Evolutionary conservation across 2,329 filamentous ascomycete species (phyloP).

Genomic region (Aspergillus sp.): DNA sequence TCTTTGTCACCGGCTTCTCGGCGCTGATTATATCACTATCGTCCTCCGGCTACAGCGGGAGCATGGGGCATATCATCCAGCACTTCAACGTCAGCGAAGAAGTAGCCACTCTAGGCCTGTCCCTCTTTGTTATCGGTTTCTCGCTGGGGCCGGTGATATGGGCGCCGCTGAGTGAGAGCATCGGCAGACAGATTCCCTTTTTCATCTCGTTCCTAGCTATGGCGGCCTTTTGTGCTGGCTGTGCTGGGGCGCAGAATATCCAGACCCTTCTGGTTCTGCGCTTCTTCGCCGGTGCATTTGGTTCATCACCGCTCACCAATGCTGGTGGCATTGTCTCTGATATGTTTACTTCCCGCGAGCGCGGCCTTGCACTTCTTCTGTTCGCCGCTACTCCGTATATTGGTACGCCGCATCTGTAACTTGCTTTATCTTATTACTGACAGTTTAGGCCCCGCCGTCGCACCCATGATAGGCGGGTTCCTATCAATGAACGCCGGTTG

Average conservation of each 20-base stretch:
- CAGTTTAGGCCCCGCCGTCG: slow-evolving; percentile 53
- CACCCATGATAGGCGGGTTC: slow-evolving; percentile 68
- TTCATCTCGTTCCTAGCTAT: slow-evolving; percentile 41
- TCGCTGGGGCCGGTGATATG: slow-evolving; percentile 48
- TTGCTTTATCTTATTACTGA: neutral
- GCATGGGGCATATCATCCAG: slow-evolving; percentile 33
- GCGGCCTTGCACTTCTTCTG: slow-evolving; percentile 60
- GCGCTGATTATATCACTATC: slow-evolving; percentile 45
- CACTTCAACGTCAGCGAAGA: slow-evolving; percentile 38
- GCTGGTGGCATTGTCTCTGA: slow-evolving; percentile 63
- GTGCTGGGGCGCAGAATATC: slow-evolving; percentile 58
- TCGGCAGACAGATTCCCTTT: slow-evolving; percentile 37
- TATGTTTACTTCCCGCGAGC: slow-evolving; percentile 55
- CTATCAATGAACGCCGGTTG: slow-evolving; percentile 63
- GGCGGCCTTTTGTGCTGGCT: slow-evolving; percentile 62
- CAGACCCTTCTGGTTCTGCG: slow-evolving; percentile 62
- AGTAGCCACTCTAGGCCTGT: slow-evolving; percentile 44
- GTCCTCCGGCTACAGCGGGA: slow-evolving; percentile 45
- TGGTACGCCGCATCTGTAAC: too few relatives aligned
- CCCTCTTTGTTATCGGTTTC: slow-evolving; percentile 48
- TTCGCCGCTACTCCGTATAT: slow-evolving; percentile 63
- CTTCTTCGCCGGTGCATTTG: slow-evolving; percentile 65
- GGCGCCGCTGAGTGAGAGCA: slow-evolving; percentile 42
- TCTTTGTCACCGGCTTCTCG: slow-evolving; percentile 36
- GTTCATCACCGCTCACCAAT: slow-evolving; percentile 62